phyloP scores from a whole-genome alignment of 2,329 filamentous ascomycete species.

The Phialemoniopsis sp. region DNA sequence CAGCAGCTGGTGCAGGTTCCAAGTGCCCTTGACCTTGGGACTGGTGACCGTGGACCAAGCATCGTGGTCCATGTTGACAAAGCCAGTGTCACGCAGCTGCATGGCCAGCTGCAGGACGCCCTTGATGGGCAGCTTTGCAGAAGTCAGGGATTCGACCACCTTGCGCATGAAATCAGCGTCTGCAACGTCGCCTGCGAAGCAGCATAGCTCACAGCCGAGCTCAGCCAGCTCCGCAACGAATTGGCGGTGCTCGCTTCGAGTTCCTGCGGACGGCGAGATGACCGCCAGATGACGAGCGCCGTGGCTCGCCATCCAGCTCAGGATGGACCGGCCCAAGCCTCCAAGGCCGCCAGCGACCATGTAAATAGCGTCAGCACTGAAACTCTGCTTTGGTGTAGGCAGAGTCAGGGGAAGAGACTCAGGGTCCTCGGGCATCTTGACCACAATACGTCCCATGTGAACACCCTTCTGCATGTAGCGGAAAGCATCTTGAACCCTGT shows the following conservation, averaged over 20 bases:
- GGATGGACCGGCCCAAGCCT: constrained; percentile 26
- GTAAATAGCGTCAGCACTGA: constrained; percentile 21
- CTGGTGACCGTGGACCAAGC: constrained; percentile 8
- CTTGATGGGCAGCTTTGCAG: too few species aligned
- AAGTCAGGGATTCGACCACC: too few species aligned
- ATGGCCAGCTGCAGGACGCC: too few species aligned
- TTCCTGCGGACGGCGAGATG: constrained; percentile 9
- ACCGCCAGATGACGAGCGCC: constrained; percentile 23
- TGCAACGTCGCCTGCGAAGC: too few species aligned
- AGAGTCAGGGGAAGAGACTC: neutral
- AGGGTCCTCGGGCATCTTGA: neutral
- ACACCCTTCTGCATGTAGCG: neutral
- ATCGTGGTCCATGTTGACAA: constrained; percentile 2
- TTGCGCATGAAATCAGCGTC: too few species aligned
- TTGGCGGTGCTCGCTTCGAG: too few species aligned
- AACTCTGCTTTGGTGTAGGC: too few species aligned
- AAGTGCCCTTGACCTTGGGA: constrained; percentile 24
- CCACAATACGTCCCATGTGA: neutral
- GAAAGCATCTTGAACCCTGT: neutral
- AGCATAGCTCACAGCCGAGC: too few species aligned
- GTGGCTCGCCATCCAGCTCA: constrained; percentile 21
- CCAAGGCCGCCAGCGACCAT: constrained; percentile 30
- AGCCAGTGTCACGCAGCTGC: constrained; percentile 6
- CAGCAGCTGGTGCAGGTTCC: constrained; percentile 21
- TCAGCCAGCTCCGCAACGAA: too few species aligned